phyloP scores from a whole-genome alignment of 2,329 filamentous ascomycete species.

The Chrysoporthe austroafricana region DNA sequence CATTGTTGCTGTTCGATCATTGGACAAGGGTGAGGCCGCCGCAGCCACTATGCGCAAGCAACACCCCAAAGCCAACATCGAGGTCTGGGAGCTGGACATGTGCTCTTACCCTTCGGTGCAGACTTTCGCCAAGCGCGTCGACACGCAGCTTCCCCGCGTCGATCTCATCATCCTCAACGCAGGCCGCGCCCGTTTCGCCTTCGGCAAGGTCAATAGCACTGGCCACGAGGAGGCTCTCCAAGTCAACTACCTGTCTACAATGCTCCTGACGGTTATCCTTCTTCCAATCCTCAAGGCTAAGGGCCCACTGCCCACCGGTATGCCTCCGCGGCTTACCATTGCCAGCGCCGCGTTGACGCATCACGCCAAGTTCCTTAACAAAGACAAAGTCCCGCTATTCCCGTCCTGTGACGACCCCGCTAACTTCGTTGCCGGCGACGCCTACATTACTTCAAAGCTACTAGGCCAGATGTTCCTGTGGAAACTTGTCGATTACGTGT shows the following conservation, averaged over 20 bases:
- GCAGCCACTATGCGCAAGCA: slow-evolving; percentile 9
- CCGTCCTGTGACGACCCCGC: slow-evolving; percentile 38
- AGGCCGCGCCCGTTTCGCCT: slow-evolving; percentile 37
- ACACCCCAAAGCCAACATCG: slow-evolving; percentile 40
- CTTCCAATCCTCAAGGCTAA: slow-evolving; percentile 40
- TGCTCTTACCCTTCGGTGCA: slow-evolving; percentile 48
- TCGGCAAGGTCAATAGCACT: slow-evolving; percentile 34
- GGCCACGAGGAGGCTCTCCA: slow-evolving; percentile 47
- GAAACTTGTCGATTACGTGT: slow-evolving; percentile 36
- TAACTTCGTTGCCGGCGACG: slow-evolving; percentile 28
- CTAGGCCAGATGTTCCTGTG: slow-evolving; percentile 37
- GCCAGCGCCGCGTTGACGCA: slow-evolving; percentile 37
- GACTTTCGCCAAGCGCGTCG: slow-evolving; percentile 43
- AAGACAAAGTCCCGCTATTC: slow-evolving; percentile 33
- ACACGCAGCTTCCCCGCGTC: slow-evolving; percentile 40
- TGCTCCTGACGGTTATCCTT: slow-evolving; percentile 39
- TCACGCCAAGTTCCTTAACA: slow-evolving; percentile 33
- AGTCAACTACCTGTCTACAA: slow-evolving; percentile 44
- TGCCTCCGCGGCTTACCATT: slow-evolving; percentile 37
- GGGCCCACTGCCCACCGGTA: slow-evolving; percentile 15
- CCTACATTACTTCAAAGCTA: slow-evolving; percentile 34
- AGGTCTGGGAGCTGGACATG: slow-evolving; percentile 56
- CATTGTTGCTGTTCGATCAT: slow-evolving; percentile 46
- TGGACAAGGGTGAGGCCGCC: slow-evolving; percentile 36
- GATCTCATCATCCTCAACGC: slow-evolving; percentile 53